Percentiles rank a stretch among this genome's conserved stretches.
phyloP scores from a whole-genome alignment of 306 rosid species.

The Amphicarpaea edgeworthii region DNA sequence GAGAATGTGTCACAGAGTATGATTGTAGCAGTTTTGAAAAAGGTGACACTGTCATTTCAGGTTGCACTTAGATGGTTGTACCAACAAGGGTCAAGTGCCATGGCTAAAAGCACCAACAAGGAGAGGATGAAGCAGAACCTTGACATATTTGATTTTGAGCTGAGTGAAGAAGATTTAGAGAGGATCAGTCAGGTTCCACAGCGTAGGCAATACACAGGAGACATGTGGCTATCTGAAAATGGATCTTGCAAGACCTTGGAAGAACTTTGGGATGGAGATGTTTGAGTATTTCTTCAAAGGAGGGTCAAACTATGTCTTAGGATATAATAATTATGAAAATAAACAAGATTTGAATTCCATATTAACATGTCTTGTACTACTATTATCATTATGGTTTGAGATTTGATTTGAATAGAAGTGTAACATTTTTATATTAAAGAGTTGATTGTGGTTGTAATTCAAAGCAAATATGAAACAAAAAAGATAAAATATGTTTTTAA shows the following conservation, averaged over 20 bases:
- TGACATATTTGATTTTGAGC: constrained; percentile 64
- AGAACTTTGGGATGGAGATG: constrained; percentile 62
- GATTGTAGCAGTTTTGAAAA: background rate
- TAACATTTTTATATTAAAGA: too few relatives aligned
- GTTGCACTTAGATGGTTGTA: constrained; percentile 63
- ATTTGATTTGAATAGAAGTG: too few relatives aligned
- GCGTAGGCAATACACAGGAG: constrained; percentile 46
- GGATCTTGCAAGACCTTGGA: constrained; percentile 58
- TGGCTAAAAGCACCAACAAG: constrained; percentile 61
- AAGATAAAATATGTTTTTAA: too few relatives aligned
- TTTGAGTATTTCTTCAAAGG: constrained; percentile 32
- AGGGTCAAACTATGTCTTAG: background rate
- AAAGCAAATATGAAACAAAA: too few relatives aligned
- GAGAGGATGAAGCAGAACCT: constrained; percentile 66
- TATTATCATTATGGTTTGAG: constrained; percentile 13
- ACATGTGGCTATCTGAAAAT: constrained; percentile 51
- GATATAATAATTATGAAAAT: constrained; percentile 16
- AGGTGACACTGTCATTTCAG: constrained; percentile 46
- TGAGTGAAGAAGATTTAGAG: constrained; percentile 57
- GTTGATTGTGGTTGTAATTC: too few relatives aligned
- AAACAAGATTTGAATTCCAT: constrained; percentile 35
- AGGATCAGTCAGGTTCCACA: constrained; percentile 65
- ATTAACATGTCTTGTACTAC: constrained; percentile 14
- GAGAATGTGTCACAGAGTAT: too few relatives aligned
- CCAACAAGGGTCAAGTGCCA: constrained; percentile 61